Evolutionary conservation across 1,284 basidiomycete species (phyloP).

Genomic region (Gomphus bonarii): DNA sequence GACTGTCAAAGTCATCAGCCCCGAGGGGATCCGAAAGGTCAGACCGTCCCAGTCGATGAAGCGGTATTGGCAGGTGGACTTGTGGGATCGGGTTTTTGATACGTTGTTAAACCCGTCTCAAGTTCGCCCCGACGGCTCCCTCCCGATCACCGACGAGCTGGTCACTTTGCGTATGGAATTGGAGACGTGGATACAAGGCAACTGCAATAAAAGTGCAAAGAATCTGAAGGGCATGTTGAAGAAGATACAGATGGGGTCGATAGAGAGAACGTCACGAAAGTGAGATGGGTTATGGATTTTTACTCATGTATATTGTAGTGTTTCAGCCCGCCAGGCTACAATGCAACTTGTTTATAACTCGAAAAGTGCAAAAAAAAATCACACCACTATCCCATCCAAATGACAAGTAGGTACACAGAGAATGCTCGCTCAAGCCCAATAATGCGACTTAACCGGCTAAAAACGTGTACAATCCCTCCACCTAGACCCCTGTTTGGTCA

Average conservation of each 20-base stretch:
- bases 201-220: conserved; percentile 81
- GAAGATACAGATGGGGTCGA: conserved; percentile 46
- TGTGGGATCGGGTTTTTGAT: conserved; percentile 85
- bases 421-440: not conserved
- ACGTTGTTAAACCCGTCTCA: conserved; percentile 72
- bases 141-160: conserved; percentile 70
- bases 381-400: conserved; percentile 7
- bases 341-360: conserved; percentile 5
- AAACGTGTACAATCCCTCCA: not conserved
- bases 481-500: conserved; percentile 20
- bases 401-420: conserved; percentile 4
- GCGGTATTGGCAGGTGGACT: conserved; percentile 89
- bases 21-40: conserved; percentile 29
- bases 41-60: conserved; percentile 76
- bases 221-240: conserved; percentile 78
- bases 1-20: conserved; percentile 32
- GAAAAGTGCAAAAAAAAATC: not conserved
- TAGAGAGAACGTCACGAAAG: conserved; percentile 1
- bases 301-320: not conserved
- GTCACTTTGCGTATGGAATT: conserved; percentile 62
- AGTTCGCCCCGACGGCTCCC: conserved; percentile 38
- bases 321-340: not conserved
- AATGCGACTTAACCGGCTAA: not conserved
- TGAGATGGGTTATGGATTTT: not conserved
- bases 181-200: conserved; percentile 76